Base-by-base conservation (phyloP, 176 grass and related monocot species). In the Paspalum notatum region DNA sequence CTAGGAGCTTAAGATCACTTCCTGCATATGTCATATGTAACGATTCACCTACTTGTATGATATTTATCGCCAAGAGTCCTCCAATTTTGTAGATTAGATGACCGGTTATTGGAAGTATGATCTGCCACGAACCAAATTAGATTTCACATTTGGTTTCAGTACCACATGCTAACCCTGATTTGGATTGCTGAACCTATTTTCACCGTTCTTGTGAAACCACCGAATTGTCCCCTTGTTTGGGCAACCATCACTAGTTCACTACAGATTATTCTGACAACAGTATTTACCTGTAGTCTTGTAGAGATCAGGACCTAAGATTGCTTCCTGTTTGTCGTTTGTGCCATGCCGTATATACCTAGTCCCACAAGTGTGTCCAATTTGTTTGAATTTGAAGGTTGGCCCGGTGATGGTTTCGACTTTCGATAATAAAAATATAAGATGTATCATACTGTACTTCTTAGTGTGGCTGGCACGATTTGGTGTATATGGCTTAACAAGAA, bases 1-100 rank as follows among this genome's bases (percentile, higher is more conserved):
- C 11, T 20, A 42, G 18, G 54, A 74, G 17, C 17, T 7, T 82
- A 32, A 60, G 71, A 39, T 47, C 48, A 55, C 13, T 43, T 21
- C 49, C 11, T 82, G 18, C 70, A 85, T 74, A 47, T 50, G 38
- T 60, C 49, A 1, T 85, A 24, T 76, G 82, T 73, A 25, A n/a
- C 48, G 20, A 81, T n/a, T n/a, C 9, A 21, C 2, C 42, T n/a
- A 25, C 57, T 45, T 50, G 85, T 77, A 57, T 6, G 69, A 41
- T 47, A 13, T 76, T 52, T 84, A 65, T 67, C 54, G 73, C 0
- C 1, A 20, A 71, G 59, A 59, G 3, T 40, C 10, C 50, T 38
- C 47, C 12, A 52, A 2, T 41, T 85, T 78, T 85, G 64, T 85
- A 59, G 77, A n/a, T 42, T 41, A 71, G 82, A 44, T 3, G 4